Base-by-base conservation (phyloP, 768 basidiomycete species). In the Lactifluus echinatus region DNA sequence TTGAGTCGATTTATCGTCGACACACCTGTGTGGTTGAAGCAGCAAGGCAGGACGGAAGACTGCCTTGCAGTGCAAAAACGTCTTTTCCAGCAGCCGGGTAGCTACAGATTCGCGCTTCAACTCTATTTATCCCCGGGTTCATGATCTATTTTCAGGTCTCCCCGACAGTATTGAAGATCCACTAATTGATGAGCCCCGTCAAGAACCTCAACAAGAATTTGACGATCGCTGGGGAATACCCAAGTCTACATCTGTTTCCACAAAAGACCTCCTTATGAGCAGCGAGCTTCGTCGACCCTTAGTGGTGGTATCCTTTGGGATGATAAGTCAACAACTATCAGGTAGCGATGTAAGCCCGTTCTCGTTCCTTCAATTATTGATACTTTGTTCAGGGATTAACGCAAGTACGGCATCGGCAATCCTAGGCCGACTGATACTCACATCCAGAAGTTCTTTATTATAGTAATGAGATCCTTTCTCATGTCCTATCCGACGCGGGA, bases 401-500 rank as follows among this genome's bases (percentile, higher is more conserved):
- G 87, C 86, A 66, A 79, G 85, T 81, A 61, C 12, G 51, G 3
- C 26, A 39, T 15, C 26, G 34, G 15, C 7, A 63, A 64, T 44
- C 24, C 17, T 28, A 39, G 47, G 28, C 4, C 26, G 11, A 19
- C 37, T 52, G 56, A 56, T 33, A 14, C 49, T 52, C 12, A 55
- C 44, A 62, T 52, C 23, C 11, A 23, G 28, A 67, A 85, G 93
- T 95, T 26, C 76, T 95, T 53, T 95, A 93, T 69, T 95, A 94
- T 72, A 90, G 87, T 71, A 93, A 91, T 63, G 80, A 84, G 47
- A 96, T 96, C 62, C 78, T 96, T 24, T 80, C 84, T 24, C 86
- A 81, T 57, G 78, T 90, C 2, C 73, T 96, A 53, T 91, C 93
- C 15, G 78, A 87, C 17, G 69, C 84, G 23, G 93, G 88, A 0